Evolutionary conservation across 1,284 basidiomycete genomes (phyloP).

Genomic region (Papiliotrema fonsecae): DNA sequence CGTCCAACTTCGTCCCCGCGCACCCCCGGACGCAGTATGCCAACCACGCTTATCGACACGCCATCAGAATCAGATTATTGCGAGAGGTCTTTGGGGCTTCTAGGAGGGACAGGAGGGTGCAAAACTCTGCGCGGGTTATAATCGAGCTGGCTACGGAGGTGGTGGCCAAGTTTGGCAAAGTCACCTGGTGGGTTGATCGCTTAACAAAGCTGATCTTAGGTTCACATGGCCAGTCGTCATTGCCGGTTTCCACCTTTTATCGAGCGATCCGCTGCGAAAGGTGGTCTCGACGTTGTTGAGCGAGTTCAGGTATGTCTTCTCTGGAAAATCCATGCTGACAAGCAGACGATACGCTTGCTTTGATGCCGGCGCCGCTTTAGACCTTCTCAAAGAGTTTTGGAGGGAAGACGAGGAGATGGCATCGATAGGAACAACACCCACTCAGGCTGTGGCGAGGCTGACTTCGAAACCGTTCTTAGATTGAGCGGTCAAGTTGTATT

Average conservation of each 20-base stretch:
- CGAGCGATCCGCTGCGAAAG: constrained; percentile 28
- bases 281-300: constrained; percentile 31
- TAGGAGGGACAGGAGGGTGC: constrained; percentile 30
- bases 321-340: constrained; percentile 4
- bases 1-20: constrained; percentile 36
- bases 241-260: constrained; percentile 37
- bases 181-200: constrained; percentile 29
- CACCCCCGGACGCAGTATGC: constrained; percentile 42
- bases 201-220: constrained; percentile 13
- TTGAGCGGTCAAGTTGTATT: constrained; percentile 7
- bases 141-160: constrained; percentile 42
- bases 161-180: constrained; percentile 33
- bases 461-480: constrained; percentile 20
- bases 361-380: constrained; percentile 32
- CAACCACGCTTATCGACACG: constrained; percentile 40
- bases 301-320: constrained; percentile 27
- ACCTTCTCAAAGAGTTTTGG: constrained; percentile 31
- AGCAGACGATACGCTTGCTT: constrained; percentile 33
- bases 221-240: constrained; percentile 45
- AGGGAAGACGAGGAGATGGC: constrained; percentile 14
- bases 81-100: constrained; percentile 35
- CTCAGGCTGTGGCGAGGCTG: constrained; percentile 19
- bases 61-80: constrained; percentile 34
- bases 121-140: constrained; percentile 29
- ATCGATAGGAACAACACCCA: constrained; percentile 14